Evolutionary conservation across 2,329 filamentous ascomycete species (phyloP).

Genomic region (Alternaria dauci): DNA sequence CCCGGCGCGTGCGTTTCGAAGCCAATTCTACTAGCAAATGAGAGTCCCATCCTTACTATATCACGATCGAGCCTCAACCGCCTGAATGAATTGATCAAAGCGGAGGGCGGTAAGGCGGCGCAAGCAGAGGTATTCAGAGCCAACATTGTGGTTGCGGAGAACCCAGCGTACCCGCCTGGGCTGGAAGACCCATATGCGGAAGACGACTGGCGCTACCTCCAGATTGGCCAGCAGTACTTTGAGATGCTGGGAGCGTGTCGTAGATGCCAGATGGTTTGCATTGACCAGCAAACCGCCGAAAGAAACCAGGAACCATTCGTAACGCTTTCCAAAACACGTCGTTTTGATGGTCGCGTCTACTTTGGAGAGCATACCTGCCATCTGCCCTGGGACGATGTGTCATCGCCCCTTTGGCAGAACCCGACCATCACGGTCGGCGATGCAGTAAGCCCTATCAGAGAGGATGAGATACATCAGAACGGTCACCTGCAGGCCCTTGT

Average conservation of each 20-base stretch:
- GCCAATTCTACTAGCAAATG: conserved; percentile 85
- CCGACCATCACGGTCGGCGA: conserved; percentile 53
- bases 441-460: conserved; percentile 40
- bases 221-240: conserved; percentile 71
- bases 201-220: conserved; percentile 76
- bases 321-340: conserved; percentile 85
- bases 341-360: conserved; percentile 82
- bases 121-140: conserved; percentile 82
- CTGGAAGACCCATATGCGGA: conserved; percentile 74
- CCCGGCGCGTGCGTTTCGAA: conserved; percentile 61
- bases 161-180: conserved; percentile 53
- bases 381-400: conserved; percentile 36
- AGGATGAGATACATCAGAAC: conserved; percentile 40
- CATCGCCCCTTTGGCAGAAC: conserved; percentile 40
- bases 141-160: conserved; percentile 77
- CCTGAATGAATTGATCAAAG: conserved; percentile 76
- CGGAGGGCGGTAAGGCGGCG: conserved; percentile 69
- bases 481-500: conserved; percentile 35
- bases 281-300: conserved; percentile 82
- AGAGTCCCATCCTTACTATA: conserved; percentile 89
- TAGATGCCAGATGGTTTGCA: conserved; percentile 94
- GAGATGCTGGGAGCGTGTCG: conserved; percentile 83
- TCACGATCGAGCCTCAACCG: conserved; percentile 79
- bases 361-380: conserved; percentile 81
- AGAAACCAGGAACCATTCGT: conserved; percentile 86